These are phyloP conservation scores for Ajuga chamaepitys DNA, from an alignment of 257 asterid genomes.

Conservation along the genomic window DNA sequence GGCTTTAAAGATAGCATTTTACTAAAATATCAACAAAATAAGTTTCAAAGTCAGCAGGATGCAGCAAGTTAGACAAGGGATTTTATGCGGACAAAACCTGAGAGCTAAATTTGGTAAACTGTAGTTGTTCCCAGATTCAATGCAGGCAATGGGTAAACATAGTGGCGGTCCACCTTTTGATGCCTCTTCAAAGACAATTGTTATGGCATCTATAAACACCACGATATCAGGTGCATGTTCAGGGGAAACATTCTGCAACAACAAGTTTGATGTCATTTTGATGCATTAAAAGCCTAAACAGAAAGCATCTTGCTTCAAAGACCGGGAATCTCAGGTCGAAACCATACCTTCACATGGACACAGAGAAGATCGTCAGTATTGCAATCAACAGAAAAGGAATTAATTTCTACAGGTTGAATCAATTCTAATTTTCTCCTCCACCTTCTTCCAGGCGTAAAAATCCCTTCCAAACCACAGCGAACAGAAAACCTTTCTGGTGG, in stretches of 20 bases:
- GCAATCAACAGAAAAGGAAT: conserved; percentile 76
- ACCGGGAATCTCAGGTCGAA: conserved; percentile 3
- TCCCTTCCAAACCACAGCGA: conserved; percentile 96
- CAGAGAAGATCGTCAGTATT: conserved; percentile 90
- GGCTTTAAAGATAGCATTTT: too few species aligned
- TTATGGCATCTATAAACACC: conserved; percentile 76
- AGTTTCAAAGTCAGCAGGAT: conserved; percentile 6
- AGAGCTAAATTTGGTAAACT: conserved; percentile 81
- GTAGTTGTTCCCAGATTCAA: conserved; percentile 80
- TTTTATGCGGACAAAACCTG: conserved; percentile 44
- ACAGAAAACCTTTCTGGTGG: conserved; percentile 92
- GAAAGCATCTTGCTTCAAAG: conserved; percentile 7
- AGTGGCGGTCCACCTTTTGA: conserved; percentile 77
- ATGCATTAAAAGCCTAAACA: background rate
- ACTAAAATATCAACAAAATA: background rate
- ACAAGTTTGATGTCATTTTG: conserved; percentile 18
- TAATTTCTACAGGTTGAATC: conserved; percentile 86
- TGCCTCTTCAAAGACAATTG: conserved; percentile 85
- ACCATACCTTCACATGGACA: conserved; percentile 74
- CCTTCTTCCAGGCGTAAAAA: conserved; percentile 86
- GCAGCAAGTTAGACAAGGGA: conserved; percentile 3
- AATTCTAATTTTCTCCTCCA: conserved; percentile 95
- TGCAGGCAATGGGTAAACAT: conserved; percentile 72
- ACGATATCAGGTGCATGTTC: conserved; percentile 64
- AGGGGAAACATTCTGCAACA: conserved; percentile 85